Conservation (phyloP, 805 yeast genomes). For the Starmerella davenportii region DNA sequence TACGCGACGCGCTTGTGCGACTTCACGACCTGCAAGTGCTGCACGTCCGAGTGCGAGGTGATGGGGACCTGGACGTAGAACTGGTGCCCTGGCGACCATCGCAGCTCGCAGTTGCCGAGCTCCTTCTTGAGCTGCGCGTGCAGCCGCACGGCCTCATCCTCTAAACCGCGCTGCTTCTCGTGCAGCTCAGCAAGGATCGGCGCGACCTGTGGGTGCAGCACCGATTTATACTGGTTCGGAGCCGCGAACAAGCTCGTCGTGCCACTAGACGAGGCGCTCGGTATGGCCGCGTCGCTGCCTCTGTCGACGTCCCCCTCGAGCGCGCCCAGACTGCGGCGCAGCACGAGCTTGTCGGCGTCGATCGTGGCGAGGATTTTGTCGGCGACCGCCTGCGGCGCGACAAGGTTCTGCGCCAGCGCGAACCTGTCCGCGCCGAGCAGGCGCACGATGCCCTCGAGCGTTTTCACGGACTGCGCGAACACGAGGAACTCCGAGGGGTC, state of each 20-base stretch:
- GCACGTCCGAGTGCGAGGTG: constrained; percentile 1
- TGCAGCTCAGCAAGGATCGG: constrained; percentile 13
- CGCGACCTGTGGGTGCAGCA: constrained; percentile 12
- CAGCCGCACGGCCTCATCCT: constrained; percentile 16
- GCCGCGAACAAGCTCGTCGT: neutral
- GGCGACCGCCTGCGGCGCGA: constrained; percentile 23
- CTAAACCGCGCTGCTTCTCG: constrained; percentile 19
- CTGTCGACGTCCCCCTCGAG: constrained; percentile 7
- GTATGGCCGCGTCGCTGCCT: neutral
- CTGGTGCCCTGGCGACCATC: constrained; percentile 28
- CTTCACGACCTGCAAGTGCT: constrained; percentile 20
- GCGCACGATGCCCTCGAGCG: constrained; percentile 21
- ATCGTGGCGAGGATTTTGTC: constrained; percentile 28
- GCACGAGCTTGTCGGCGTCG: constrained; percentile 23
- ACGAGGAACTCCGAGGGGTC: constrained; percentile 30
- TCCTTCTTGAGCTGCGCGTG: constrained; percentile 8
- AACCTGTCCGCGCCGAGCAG: neutral
- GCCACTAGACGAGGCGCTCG: constrained; percentile 1
- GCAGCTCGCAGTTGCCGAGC: constrained; percentile 20
- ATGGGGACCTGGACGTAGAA: constrained; percentile 31
- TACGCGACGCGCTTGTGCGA: constrained; percentile 30
- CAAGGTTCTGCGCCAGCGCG: constrained; percentile 6
- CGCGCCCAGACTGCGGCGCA: constrained; percentile 19
- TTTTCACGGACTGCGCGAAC: constrained; percentile 27
- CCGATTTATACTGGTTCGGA: constrained; percentile 11